Base-by-base conservation (phyloP, 2,329 filamentous ascomycete genomes). In the Fusarium agapanthi region DNA sequence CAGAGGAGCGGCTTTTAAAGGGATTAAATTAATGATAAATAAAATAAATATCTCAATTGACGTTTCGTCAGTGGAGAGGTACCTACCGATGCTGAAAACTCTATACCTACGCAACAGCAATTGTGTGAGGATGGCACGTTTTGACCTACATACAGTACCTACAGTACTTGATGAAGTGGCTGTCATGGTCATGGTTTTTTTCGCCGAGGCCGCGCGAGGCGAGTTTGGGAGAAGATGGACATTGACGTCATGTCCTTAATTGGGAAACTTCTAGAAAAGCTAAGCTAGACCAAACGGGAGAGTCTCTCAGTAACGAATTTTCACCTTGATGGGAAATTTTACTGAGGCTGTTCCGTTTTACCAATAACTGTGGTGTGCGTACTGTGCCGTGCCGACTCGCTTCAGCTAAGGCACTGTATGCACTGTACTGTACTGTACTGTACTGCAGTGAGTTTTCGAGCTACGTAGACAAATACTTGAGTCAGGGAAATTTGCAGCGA, bases 381-480 rank as follows among this genome's bases (percentile, higher is more conserved):
- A 34, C 32, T 34, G 14, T 34, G 32, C 15, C 32, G 32, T 34
- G 32, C 32, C 32, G 32, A 34, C 32, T 34, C 32, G 32, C 32
- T 34, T 34, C 32, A 51, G 47, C 40, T 60, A 41, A 35, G 45
- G 16, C 48, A 51, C 48, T 35, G 48, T 44, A 44, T 44, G 41
- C 11, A 28, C 26, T 43, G 35, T 8, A 37, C 30, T 32, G 32
- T 16, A 51, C 48, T 51, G 48, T 43, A 43, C n/a, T 43, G 40
- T 18, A 26, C 24, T 40, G 34, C 3, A 35, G n/a, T n/a, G n/a
- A n/a, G n/a, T n/a, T n/a, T n/a, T n/a, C n/a, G 16, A 73, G 43
- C 69, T 65, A 72, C 70, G 70, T 71, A 60, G 70, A 69, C 57
- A 51, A 51, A 56, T 38, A 24, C 58, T 70, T 67, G 72, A 75